phyloP scores from a whole-genome alignment of 1,284 basidiomycete species.

The Dichomitus squalens region DNA sequence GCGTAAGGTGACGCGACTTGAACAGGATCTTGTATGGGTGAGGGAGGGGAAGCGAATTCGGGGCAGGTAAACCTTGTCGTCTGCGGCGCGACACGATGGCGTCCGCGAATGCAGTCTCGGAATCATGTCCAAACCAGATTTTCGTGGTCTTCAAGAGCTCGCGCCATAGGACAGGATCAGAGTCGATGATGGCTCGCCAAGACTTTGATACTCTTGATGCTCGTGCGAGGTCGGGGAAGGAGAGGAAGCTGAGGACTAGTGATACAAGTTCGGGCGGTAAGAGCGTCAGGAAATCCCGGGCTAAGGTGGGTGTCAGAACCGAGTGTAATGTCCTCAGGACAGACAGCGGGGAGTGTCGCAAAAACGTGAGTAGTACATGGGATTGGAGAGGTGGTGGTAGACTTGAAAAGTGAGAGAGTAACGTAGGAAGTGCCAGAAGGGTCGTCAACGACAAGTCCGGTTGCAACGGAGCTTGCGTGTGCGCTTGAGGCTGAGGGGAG shows the following conservation, averaged over 20 bases:
- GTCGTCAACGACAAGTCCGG: constrained; percentile 78
- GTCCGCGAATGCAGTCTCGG: constrained; percentile 69
- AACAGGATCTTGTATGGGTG: constrained; percentile 88
- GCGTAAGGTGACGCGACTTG: constrained; percentile 81
- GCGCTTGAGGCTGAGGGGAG: constrained; percentile 62
- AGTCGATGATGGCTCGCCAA: constrained; percentile 84
- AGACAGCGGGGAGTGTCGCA: constrained; percentile 82
- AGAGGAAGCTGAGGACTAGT: constrained; percentile 76
- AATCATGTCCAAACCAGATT: constrained; percentile 84
- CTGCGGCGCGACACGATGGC: constrained; percentile 63
- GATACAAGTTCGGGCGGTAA: constrained; percentile 86
- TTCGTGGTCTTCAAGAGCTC: constrained; percentile 76
- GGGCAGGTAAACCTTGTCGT: constrained; percentile 42
- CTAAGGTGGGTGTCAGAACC: constrained; percentile 81
- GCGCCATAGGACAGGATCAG: constrained; percentile 83
- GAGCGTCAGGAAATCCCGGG: constrained; percentile 85
- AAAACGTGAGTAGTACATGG: constrained; percentile 81
- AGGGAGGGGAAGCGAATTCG: constrained; percentile 59
- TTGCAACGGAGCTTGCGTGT: constrained; percentile 67
- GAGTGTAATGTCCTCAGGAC: constrained; percentile 83
- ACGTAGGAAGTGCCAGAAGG: constrained; percentile 75
- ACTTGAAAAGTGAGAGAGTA: constrained; percentile 73
- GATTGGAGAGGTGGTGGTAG: constrained; percentile 79
- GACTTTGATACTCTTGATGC: constrained; percentile 80
- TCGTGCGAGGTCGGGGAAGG: constrained; percentile 75